phyloP scores from a whole-genome alignment of 2,329 filamentous ascomycete genomes.

The Raffaelea albimanens region DNA sequence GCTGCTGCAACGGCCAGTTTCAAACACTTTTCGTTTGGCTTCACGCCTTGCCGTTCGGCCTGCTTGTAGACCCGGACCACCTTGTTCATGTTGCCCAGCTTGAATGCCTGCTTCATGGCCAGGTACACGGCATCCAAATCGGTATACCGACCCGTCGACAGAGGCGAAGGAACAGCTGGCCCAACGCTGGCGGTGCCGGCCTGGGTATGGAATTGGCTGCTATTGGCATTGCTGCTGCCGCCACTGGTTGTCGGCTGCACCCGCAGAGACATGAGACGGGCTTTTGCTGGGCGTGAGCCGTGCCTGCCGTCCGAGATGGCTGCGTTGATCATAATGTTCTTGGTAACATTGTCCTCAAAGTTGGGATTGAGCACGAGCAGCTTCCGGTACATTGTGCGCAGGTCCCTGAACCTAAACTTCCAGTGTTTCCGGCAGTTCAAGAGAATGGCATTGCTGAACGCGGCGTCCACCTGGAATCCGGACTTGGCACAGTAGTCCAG shows the following conservation, averaged over 20 bases:
- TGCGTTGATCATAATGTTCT: constrained; percentile 26
- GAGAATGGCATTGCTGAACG: constrained; percentile 30
- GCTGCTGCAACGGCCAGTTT: constrained; percentile 37
- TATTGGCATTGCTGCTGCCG: constrained; percentile 13
- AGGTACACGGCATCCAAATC: constrained; percentile 36
- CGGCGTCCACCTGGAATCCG: constrained; percentile 26
- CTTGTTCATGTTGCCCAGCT: constrained; percentile 19
- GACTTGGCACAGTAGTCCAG: constrained; percentile 25
- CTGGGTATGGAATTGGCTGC: constrained; percentile 4
- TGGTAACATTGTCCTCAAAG: constrained; percentile 28
- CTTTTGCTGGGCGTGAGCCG: constrained; percentile 9
- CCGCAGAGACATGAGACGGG: constrained; percentile 17
- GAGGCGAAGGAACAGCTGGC: constrained; percentile 2
- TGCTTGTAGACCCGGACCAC: constrained; percentile 29
- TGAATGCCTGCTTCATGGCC: constrained; percentile 31
- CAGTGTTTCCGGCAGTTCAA: constrained; percentile 26
- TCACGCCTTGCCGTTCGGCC: constrained; percentile 24
- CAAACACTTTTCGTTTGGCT: constrained; percentile 30
- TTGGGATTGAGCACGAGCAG: constrained; percentile 22
- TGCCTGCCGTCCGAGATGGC: constrained; percentile 21
- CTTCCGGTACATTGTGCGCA: constrained; percentile 24
- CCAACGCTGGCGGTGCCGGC: background rate
- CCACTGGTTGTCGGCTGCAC: too few species aligned
- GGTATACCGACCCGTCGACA: constrained; percentile 17
- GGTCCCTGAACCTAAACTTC: constrained; percentile 25